Conservation (phyloP, 2,329 filamentous ascomycete species). For the Exophiala oligosperma region DNA sequence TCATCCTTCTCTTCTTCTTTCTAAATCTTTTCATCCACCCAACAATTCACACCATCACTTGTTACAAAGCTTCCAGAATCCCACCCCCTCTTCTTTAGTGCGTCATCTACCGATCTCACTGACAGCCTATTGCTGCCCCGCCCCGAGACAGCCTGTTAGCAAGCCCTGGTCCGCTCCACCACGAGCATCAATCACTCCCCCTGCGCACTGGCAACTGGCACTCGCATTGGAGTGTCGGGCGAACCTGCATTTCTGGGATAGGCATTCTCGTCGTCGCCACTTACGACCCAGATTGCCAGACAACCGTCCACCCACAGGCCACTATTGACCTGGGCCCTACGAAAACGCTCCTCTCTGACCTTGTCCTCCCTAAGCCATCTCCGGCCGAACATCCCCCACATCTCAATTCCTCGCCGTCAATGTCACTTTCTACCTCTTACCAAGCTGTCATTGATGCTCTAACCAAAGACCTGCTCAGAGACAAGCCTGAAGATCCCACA, state of each 20-base stretch:
- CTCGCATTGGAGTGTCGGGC: neutral
- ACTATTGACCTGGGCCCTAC: slow-evolving; percentile 12
- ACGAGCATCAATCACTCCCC: slow-evolving; percentile 4
- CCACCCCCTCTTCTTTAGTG: slow-evolving; percentile 20
- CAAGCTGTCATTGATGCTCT: slow-evolving; percentile 64
- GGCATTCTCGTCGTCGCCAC: slow-evolving; percentile 7
- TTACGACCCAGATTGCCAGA: slow-evolving; percentile 3
- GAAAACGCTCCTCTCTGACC: slow-evolving; percentile 12
- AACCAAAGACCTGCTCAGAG: slow-evolving; percentile 60
- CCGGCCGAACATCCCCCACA: slow-evolving; percentile 19
- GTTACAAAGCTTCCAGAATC: slow-evolving; percentile 6
- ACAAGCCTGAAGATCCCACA: slow-evolving; percentile 63
- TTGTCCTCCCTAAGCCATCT: slow-evolving; percentile 7
- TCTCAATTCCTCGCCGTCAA: slow-evolving; percentile 28
- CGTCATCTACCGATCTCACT: slow-evolving; percentile 21
- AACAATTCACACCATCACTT: slow-evolving; percentile 7
- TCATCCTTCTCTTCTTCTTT: slow-evolving; percentile 1
- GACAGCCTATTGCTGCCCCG: slow-evolving; percentile 6
- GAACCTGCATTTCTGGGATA: slow-evolving; percentile 9
- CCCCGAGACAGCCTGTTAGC: neutral
- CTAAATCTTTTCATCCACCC: neutral
- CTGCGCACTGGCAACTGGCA: neutral
- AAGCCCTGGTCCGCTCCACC: slow-evolving; percentile 17
- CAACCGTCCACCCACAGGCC: slow-evolving; percentile 14
- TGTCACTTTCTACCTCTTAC: slow-evolving; percentile 57